Conservation (phyloP, 1,284 basidiomycete species). For the Phellopilus nigrolimitatus region DNA sequence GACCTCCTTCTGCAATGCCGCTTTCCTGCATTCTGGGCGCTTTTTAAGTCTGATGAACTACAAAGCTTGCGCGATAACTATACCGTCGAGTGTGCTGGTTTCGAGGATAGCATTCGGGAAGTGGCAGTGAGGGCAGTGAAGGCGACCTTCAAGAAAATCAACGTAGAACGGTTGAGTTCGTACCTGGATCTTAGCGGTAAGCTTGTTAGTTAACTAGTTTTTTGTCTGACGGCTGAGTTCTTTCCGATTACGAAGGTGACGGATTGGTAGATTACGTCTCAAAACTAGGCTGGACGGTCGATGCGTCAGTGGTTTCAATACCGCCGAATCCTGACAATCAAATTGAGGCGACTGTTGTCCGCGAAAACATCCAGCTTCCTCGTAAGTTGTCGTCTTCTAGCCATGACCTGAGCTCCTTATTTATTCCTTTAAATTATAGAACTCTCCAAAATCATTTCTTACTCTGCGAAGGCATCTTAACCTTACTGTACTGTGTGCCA, state of each 20-base stretch:
- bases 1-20: slow-evolving; percentile 81
- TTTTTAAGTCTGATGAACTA: slow-evolving; percentile 63
- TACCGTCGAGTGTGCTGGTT: slow-evolving; percentile 75
- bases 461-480: slow-evolving; percentile 47
- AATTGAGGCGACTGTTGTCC: slow-evolving; percentile 90
- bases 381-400: slow-evolving; percentile 61
- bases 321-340: slow-evolving; percentile 93
- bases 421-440: slow-evolving; percentile 49
- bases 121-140: slow-evolving; percentile 75
- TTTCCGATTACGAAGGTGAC: slow-evolving; percentile 38
- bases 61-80: slow-evolving; percentile 79
- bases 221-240: slow-evolving; percentile 14
- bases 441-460: slow-evolving; percentile 78
- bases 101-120: slow-evolving; percentile 74
- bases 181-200: slow-evolving; percentile 71
- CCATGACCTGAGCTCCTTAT: too few species aligned
- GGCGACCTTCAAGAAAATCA: slow-evolving; percentile 76
- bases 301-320: slow-evolving; percentile 60
- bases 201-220: too few species aligned
- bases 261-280: slow-evolving; percentile 64
- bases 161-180: slow-evolving; percentile 58
- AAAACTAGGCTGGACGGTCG: slow-evolving; percentile 72
- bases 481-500: slow-evolving; percentile 3
- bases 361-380: slow-evolving; percentile 84
- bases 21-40: slow-evolving; percentile 86